Evolutionary conservation across 768 basidiomycete species (phyloP).

Genomic region (Boletus speciosus): DNA sequence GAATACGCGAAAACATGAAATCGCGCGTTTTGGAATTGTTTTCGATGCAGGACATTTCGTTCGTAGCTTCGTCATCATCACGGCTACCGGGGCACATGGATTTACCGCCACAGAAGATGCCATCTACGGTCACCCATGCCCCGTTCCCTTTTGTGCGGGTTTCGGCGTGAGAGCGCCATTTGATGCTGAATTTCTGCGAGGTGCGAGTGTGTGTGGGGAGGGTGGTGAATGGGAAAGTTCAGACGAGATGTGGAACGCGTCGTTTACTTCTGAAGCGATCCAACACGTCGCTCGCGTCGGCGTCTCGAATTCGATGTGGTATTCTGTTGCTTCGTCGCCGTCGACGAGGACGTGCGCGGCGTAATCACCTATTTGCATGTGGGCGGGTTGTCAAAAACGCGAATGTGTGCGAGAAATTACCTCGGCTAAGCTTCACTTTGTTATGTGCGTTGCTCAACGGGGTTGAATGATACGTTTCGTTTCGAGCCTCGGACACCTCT

Average conservation of each 20-base stretch:
- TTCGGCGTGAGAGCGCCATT: background rate
- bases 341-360: background rate
- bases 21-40: background rate
- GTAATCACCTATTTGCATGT: background rate
- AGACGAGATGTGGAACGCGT: too few relatives aligned
- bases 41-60: background rate
- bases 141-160: background rate
- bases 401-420: too few relatives aligned
- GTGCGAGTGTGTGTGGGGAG: too few relatives aligned
- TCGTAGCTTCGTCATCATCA: background rate
- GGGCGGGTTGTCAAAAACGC: background rate
- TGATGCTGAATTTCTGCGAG: background rate
- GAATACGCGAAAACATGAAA: background rate
- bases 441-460: too few relatives aligned
- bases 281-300: background rate
- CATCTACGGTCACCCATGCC: background rate
- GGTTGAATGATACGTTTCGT: too few relatives aligned
- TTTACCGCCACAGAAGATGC: background rate
- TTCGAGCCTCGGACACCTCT: too few relatives aligned
- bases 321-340: background rate
- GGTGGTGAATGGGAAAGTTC: background rate
- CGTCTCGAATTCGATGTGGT: background rate
- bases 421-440: too few relatives aligned
- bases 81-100: background rate
- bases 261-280: background rate